Conservation (phyloP, 2,329 filamentous ascomycete genomes). For the Pseudodiploospora longispora region DNA sequence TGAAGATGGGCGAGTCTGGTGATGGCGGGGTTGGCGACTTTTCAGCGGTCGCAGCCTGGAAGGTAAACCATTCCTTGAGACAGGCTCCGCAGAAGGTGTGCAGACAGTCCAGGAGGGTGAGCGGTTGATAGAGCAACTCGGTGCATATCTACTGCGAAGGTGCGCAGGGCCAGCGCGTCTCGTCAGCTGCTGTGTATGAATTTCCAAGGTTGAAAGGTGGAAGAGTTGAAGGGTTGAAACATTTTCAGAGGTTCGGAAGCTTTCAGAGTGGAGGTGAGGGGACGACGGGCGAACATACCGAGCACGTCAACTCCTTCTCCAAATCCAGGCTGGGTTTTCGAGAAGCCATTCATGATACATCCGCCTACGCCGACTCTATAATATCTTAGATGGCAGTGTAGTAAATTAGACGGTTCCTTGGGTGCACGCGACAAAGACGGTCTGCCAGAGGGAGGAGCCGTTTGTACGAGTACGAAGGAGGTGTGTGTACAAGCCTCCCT, state of each 20-base stretch:
- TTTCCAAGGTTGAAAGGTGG: too few relatives aligned
- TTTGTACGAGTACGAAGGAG: too few relatives aligned
- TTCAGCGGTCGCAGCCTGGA: constrained; percentile 58
- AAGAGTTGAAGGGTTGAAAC: too few relatives aligned
- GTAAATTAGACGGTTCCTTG: too few relatives aligned
- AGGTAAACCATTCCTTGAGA: constrained; percentile 90
- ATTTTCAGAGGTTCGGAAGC: too few relatives aligned
- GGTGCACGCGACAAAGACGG: too few relatives aligned
- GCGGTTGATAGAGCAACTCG: constrained; percentile 82
- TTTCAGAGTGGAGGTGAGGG: constrained; percentile 3
- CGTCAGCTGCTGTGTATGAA: too few relatives aligned
- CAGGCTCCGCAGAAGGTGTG: constrained; percentile 96
- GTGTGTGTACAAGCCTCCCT: too few relatives aligned
- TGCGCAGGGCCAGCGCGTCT: neutral
- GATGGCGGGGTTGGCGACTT: constrained; percentile 40
- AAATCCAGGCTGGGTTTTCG: constrained; percentile 56
- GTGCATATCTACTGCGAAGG: constrained; percentile 73
- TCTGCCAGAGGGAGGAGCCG: too few relatives aligned
- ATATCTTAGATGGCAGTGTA: too few relatives aligned
- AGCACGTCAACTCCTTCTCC: constrained; percentile 91
- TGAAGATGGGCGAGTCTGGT: constrained; percentile 52
- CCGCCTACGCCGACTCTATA: neutral
- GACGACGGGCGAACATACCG: constrained; percentile 51
- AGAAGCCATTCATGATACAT: constrained; percentile 39
- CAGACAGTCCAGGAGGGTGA: constrained; percentile 86